Conservation (phyloP, 1,139 yeast species). For the Yamadazyma membranifaciens region DNA sequence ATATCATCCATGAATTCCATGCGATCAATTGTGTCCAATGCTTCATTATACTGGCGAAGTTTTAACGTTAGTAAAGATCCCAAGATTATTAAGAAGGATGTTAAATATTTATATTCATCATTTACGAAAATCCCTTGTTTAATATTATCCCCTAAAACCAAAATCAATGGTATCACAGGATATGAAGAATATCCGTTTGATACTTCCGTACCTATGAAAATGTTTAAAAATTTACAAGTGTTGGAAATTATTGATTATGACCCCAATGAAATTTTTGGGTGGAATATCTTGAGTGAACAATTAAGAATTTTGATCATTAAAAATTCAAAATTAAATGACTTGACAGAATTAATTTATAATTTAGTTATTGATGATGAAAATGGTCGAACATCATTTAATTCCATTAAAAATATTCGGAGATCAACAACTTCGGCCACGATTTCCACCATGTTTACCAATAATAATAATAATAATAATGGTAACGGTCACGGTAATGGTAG, state of each 20-base stretch:
- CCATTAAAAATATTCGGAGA: slow-evolving; percentile 16
- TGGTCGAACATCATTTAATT: slow-evolving; percentile 40
- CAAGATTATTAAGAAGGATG: slow-evolving; percentile 43
- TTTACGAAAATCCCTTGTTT: slow-evolving; percentile 67
- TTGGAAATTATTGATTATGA: slow-evolving; percentile 59
- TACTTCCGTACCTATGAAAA: slow-evolving; percentile 60
- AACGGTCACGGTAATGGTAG: slow-evolving; percentile 11
- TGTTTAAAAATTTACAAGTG: slow-evolving; percentile 62
- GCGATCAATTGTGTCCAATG: slow-evolving; percentile 52
- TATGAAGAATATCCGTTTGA: slow-evolving; percentile 74
- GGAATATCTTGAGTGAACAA: slow-evolving; percentile 58
- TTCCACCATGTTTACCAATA: slow-evolving; percentile 5
- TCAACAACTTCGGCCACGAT: slow-evolving; percentile 9
- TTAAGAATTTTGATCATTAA: slow-evolving; percentile 55
- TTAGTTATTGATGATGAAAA: slow-evolving; percentile 57
- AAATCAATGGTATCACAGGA: slow-evolving; percentile 53
- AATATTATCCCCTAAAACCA: slow-evolving; percentile 57
- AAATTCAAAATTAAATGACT: slow-evolving; percentile 48
- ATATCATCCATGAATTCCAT: slow-evolving; percentile 63
- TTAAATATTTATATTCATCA: slow-evolving; percentile 60
- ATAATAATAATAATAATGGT: background rate
- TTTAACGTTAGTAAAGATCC: slow-evolving; percentile 40
- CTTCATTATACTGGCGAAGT: slow-evolving; percentile 45
- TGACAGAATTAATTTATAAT: slow-evolving; percentile 49
- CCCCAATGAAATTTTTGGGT: slow-evolving; percentile 65